Conservation (phyloP, 345 rosid species). For the Pistacia atlantica region DNA sequence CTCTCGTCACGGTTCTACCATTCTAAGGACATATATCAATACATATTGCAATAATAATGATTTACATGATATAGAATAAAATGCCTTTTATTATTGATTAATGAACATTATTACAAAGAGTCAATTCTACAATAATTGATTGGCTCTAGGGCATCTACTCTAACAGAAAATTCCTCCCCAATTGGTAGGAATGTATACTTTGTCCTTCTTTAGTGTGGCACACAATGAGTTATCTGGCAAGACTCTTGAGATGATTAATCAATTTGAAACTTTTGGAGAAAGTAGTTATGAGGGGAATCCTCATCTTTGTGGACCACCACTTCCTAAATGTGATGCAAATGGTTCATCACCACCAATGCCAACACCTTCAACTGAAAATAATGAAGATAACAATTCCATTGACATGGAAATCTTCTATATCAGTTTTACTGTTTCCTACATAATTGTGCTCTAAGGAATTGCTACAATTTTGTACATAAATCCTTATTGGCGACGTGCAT, state of each 20-base stretch:
- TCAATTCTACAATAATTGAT: no score
- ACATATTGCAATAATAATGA: no score
- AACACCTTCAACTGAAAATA: not conserved
- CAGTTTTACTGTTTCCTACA: not conserved
- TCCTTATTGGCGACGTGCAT: not conserved
- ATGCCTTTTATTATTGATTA: no score
- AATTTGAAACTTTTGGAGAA: not conserved
- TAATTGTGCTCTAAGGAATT: not conserved
- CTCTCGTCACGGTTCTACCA: no score
- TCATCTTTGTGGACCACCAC: not conserved
- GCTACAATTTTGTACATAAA: not conserved
- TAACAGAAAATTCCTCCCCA: conserved; percentile 33
- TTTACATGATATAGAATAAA: no score
- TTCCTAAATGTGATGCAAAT: not conserved
- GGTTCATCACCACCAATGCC: not conserved
- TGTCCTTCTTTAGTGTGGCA: not conserved
- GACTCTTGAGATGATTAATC: not conserved
- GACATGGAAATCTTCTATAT: not conserved
- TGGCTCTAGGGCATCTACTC: no score
- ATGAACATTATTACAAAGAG: no score
- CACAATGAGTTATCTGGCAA: conserved; percentile 31
- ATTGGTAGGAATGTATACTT: conserved; percentile 21
- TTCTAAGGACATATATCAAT: no score
- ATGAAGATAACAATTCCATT: not conserved
- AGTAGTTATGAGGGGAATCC: not conserved